phyloP scores from a whole-genome alignment of 2,329 filamentous ascomycete species.

The Ascochyta fabae region DNA sequence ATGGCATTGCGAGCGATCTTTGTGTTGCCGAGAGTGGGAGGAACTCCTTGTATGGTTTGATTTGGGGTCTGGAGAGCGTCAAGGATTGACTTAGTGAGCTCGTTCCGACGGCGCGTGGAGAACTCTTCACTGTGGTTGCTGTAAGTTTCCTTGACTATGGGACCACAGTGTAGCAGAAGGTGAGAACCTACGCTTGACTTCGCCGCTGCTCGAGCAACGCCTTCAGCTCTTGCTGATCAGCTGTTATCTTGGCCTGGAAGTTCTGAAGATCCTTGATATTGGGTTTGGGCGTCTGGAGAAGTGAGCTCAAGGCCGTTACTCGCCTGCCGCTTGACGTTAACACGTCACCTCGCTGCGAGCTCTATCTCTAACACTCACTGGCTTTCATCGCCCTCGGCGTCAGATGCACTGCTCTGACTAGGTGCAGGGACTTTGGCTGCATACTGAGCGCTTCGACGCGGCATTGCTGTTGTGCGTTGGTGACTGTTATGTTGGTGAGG shows the following conservation, averaged over 20 bases:
- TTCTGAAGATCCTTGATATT: slow-evolving; percentile 32
- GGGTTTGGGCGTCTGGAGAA: slow-evolving; percentile 28
- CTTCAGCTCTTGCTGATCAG: slow-evolving; percentile 25
- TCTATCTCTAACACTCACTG: slow-evolving; percentile 26
- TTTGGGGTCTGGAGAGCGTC: slow-evolving; percentile 27
- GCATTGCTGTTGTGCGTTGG: slow-evolving; percentile 16
- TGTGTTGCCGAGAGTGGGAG: slow-evolving; percentile 19
- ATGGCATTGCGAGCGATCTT: slow-evolving; percentile 23
- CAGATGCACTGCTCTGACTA: slow-evolving; percentile 7
- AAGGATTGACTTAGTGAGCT: slow-evolving; percentile 28
- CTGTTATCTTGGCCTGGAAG: slow-evolving; percentile 27
- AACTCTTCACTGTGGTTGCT: slow-evolving; percentile 22
- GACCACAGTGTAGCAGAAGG: neutral
- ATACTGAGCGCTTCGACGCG: slow-evolving; percentile 17
- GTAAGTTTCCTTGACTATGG: neutral
- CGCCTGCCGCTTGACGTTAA: slow-evolving; percentile 20
- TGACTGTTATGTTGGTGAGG: neutral
- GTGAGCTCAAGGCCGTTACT: slow-evolving; percentile 24
- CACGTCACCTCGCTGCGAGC: neutral
- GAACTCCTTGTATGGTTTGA: slow-evolving; percentile 1
- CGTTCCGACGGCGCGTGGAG: slow-evolving; percentile 24
- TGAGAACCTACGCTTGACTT: slow-evolving; percentile 29
- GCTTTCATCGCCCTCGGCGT: slow-evolving; percentile 30
- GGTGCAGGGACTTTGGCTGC: neutral
- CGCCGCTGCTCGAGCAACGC: slow-evolving; percentile 26